A percentile compares a stretch with the other conserved stretches of the same genome.
Conservation (phyloP, 2,329 filamentous ascomycete species). For the Cyanodermella asteris region DNA sequence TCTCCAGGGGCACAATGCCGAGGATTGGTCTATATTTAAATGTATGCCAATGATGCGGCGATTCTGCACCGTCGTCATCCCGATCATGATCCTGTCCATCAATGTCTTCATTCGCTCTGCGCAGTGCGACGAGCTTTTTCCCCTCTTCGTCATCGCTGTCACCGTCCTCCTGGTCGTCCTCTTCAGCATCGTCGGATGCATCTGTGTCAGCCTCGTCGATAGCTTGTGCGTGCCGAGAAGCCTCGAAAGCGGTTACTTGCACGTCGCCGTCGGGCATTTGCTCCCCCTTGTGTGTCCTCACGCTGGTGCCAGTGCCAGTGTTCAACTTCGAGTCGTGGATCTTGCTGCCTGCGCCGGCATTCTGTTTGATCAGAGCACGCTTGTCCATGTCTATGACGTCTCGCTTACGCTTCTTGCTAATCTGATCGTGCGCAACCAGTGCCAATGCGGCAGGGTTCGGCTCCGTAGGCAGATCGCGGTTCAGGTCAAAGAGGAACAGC, state of each 20-base stretch:
- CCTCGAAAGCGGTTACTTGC: no score
- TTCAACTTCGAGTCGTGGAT: conserved; percentile 23
- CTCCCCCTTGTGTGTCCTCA: conserved; percentile 25
- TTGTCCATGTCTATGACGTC: conserved; percentile 11
- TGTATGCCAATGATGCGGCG: conserved; percentile 47
- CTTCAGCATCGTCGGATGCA: conserved; percentile 5
- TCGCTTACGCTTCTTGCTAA: conserved; percentile 21
- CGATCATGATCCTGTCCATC: conserved; percentile 5
- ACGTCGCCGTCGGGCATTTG: no score
- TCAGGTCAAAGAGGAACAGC: conserved; percentile 80
- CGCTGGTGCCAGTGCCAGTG: conserved; percentile 23
- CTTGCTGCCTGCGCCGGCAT: conserved; percentile 33
- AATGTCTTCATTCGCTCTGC: conserved; percentile 12
- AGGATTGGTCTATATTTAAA: conserved; percentile 91
- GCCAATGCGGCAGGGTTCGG: no score
- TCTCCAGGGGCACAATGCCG: conserved; percentile 43
- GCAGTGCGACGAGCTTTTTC: conserved; percentile 12
- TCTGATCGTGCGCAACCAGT: no score
- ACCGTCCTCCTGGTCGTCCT: background rate
- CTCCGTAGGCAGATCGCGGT: conserved; percentile 36
- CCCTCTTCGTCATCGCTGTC: conserved; percentile 1
- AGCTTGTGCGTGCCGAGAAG: conserved; percentile 11
- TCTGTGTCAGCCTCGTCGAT: conserved; percentile 19
- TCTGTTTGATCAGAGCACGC: background rate
- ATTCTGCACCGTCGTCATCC: no score